A percentile compares a stretch with the other conserved stretches of the same genome.
Conservation (phyloP, 176 grass and related monocot species). For the Cocos nucifera region DNA sequence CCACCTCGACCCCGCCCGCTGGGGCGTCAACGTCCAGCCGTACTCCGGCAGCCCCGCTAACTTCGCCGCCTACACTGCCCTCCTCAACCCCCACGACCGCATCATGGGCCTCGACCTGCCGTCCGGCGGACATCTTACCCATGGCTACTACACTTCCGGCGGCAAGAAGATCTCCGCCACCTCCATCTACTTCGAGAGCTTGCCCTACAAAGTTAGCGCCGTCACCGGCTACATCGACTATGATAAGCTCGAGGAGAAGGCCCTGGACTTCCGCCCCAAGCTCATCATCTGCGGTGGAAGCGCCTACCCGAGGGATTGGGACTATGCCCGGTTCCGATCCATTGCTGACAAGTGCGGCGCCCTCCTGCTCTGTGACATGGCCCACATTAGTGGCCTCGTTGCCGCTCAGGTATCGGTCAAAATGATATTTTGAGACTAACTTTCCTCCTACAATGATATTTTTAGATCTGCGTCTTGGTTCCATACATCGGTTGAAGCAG, state of each 20-base stretch:
- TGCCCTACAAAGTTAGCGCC: conserved; percentile 85
- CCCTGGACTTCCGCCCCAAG: conserved; percentile 93
- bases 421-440: conserved; percentile 2
- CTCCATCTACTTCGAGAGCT: conserved; percentile 96
- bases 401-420: conserved; percentile 52
- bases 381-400: conserved; percentile 95
- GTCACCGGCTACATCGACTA: conserved; percentile 70
- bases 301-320: conserved; percentile 96
- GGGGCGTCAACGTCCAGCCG: conserved; percentile 99
- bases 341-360: conserved; percentile 93
- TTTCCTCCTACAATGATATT: conserved; percentile 9
- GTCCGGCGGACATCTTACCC: conserved; percentile 80
- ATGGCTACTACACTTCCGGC: conserved; percentile 87
- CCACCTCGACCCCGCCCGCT: conserved; percentile 45
- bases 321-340: conserved; percentile 70
- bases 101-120: conserved; percentile 99
- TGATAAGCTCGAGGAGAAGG: conserved; percentile 98
- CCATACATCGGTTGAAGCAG: neutral
- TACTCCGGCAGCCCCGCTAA: conserved; percentile 98
- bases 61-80: conserved; percentile 95
- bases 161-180: conserved; percentile 98
- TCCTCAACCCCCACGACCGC: conserved; percentile 91
- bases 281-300: conserved; percentile 97
- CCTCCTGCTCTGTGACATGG: conserved; percentile 91
- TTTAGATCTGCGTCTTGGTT: conserved; percentile 3